Evolutionary conservation across 2,329 filamentous ascomycete genomes (phyloP), one percentile per base, ranked within the genome.

Genomic region (Hypoxylon sp.): DNA sequence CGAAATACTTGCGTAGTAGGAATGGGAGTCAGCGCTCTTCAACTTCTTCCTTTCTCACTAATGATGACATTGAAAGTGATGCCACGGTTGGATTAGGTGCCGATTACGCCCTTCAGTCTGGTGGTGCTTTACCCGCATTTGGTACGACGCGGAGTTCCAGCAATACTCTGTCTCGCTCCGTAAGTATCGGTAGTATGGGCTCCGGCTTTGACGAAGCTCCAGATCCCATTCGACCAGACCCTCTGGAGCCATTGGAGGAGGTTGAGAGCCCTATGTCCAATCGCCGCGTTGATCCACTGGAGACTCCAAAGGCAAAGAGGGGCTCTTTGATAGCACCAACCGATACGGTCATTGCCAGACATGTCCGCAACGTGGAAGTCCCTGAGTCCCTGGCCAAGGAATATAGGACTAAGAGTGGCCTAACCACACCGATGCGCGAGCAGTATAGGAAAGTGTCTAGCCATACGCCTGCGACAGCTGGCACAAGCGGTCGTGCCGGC

Each of bases 141-240:
- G 86, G 83, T 7, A 79, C 84, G 71, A 82, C 84, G 25, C 83
- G 85, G 38, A 83, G 80, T 60, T 76, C 82, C 23, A 87, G 85
- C 76, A 84, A 87, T 66, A 81, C 82, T 2, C 83, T 97, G 60
- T 90, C 91, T 19, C 87, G 95, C 23, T 88, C 94, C 10, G 90
- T 94, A 67, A 98, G 94, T 80, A 86, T 98, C 65, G 94, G 94
- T 21, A 98, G 95, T 78, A 93, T 97, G 82, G 91, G 90, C 1
- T 97, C 94, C 4, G 93, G 91, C 0, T 81, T 86, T 50, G 87
- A 90, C n/a, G 87, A 90, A 19, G 79, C 80, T 53, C 79, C 82
- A n/a, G 84, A 86, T 30, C 75, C 71, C 83, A 74, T 80, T 80
- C 75, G 76, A 30, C 75, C 77, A 41, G 80, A 79, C 50, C 85